Conservation (phyloP, 345 rosid species). For the Fremontodendron californicum region DNA sequence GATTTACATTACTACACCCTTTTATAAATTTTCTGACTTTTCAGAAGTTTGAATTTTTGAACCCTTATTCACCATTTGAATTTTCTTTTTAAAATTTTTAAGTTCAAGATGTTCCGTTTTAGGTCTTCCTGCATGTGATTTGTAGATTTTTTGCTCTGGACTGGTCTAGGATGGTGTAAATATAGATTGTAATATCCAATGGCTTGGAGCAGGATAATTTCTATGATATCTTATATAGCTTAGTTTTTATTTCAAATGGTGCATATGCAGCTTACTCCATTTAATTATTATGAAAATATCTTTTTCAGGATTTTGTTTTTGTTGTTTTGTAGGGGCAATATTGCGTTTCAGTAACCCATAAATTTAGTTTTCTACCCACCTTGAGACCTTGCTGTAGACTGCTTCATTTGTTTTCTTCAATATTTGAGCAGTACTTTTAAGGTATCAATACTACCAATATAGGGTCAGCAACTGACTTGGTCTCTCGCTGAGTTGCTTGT, state of each 20-base stretch:
- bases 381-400: not conserved
- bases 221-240: not conserved
- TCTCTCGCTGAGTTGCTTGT: not conserved
- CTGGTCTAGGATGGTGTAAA: not conserved
- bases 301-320: not conserved
- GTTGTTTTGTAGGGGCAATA: not conserved
- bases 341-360: not conserved
- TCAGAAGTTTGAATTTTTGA: not conserved
- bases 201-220: constrained; percentile 3
- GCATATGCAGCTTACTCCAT: too few relatives aligned
- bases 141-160: not conserved
- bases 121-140: constrained; percentile 1
- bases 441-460: not conserved
- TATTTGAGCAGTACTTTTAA: not conserved
- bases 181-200: not conserved
- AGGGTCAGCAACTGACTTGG: not conserved
- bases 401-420: not conserved
- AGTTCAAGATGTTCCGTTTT: not conserved
- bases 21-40: not conserved
- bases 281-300: not conserved
- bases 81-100: not conserved
- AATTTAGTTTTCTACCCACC: not conserved
- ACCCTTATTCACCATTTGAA: not conserved
- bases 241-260: not conserved
- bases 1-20: constrained; percentile 18